These are phyloP conservation scores for Fusarium globosum DNA, from an alignment of 2,329 filamentous ascomycete species.

Conservation along the genomic window DNA sequence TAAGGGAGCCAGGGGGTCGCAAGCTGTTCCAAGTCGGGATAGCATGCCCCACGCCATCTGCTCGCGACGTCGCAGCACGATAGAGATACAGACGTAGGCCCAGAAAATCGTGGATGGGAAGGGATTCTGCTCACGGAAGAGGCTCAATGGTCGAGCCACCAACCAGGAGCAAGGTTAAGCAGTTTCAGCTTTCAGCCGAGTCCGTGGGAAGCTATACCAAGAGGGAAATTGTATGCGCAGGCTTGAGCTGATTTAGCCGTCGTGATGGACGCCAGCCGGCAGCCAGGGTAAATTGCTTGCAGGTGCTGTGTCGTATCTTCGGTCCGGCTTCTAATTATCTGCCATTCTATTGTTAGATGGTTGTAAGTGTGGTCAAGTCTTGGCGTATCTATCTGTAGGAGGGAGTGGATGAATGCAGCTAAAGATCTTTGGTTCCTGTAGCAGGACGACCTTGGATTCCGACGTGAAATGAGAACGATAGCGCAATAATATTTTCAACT, in stretches of 20 bases:
- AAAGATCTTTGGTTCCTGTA: constrained; percentile 18
- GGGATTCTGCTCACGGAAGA: constrained; percentile 24
- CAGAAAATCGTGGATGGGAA: constrained; percentile 10
- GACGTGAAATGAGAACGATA: neutral
- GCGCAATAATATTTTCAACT: neutral
- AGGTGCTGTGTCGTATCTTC: constrained; percentile 17
- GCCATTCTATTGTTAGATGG: constrained; percentile 14
- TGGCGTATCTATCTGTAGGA: neutral
- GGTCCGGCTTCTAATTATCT: constrained; percentile 14
- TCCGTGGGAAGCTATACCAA: constrained; percentile 20
- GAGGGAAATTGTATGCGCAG: constrained; percentile 39
- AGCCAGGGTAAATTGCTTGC: constrained; percentile 28
- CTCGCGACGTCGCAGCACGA: constrained; percentile 31
- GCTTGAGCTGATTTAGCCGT: constrained; percentile 38
- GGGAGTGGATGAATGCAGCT: neutral
- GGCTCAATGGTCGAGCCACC: constrained; percentile 18
- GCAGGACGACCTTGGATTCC: constrained; percentile 9
- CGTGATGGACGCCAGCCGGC: constrained; percentile 12
- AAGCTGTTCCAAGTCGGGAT: constrained; percentile 40
- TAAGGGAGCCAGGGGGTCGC: constrained; percentile 22
- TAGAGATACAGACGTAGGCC: constrained; percentile 21
- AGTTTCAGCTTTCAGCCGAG: constrained; percentile 42
- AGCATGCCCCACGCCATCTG: constrained; percentile 40
- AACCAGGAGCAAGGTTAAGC: constrained; percentile 30
- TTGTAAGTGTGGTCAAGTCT: constrained; percentile 11